Evolutionary conservation across 352 stramenopile species (phyloP).

Genomic region (Stephanocyclus meneghinianus): DNA sequence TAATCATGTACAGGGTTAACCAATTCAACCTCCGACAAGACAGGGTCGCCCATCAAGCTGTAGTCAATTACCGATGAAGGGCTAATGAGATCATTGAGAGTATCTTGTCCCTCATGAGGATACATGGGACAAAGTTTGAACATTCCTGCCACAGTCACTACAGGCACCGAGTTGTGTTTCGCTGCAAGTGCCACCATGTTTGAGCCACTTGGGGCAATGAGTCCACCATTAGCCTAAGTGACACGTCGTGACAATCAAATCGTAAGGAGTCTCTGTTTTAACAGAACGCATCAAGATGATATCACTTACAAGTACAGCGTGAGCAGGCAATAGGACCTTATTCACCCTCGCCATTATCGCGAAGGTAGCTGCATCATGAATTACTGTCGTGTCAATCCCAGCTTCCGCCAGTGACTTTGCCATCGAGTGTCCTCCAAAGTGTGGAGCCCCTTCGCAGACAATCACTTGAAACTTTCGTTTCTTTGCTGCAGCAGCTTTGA

Average conservation of each 20-base stretch:
- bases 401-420: conserved; percentile 88
- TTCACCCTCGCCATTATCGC: conserved; percentile 98
- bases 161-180: conserved; percentile 93
- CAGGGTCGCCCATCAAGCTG: conserved; percentile 53
- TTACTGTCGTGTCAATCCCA: conserved; percentile 92
- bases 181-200: conserved; percentile 95
- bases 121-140: conserved; percentile 98
- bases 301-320: conserved; percentile 87
- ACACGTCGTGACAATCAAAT: not conserved
- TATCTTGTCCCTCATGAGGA: conserved; percentile 94
- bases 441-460: conserved; percentile 89
- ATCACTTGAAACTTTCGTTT: conserved; percentile 93
- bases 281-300: not conserved
- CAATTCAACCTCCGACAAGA: conserved; percentile 87
- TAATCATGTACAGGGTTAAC: conserved; percentile 97
- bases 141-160: conserved; percentile 94
- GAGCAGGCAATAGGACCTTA: conserved; percentile 91
- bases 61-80: conserved; percentile 56
- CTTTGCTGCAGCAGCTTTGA: conserved; percentile 79
- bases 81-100: conserved; percentile 83
- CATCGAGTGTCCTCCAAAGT: conserved; percentile 89
- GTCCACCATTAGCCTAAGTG: conserved; percentile 89
- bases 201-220: conserved; percentile 92
- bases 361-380: conserved; percentile 95
- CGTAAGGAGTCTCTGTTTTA: not conserved